Evolutionary conservation across 805 yeast genomes (phyloP).

Genomic region (Candida tibetensis): DNA sequence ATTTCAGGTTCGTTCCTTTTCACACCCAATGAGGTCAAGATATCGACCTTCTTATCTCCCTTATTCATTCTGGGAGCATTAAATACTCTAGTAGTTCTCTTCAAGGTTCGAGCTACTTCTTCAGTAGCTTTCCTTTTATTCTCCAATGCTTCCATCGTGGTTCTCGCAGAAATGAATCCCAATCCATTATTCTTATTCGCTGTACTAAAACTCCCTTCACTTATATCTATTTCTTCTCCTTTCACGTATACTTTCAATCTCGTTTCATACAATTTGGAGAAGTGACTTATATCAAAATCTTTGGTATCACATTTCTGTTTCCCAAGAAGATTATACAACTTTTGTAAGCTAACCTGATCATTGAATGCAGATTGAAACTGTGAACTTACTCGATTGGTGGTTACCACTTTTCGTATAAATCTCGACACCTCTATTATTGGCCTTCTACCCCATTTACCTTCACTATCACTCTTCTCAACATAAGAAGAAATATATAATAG

Average conservation of each 20-base stretch:
- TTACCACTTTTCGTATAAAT: constrained; percentile 19
- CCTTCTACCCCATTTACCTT: constrained; percentile 19
- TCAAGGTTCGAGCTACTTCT: constrained; percentile 1
- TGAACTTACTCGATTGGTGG: constrained; percentile 6
- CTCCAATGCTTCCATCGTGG: constrained; percentile 11
- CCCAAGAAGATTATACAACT: constrained; percentile 18
- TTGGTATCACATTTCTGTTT: neutral
- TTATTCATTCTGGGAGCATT: constrained; percentile 2
- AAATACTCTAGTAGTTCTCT: constrained; percentile 5
- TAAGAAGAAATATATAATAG: constrained; percentile 46
- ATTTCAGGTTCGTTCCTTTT: neutral
- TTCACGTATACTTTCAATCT: constrained; percentile 11
- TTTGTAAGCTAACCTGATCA: constrained; percentile 11
- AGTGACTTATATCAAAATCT: constrained; percentile 11
- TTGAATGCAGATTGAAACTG: constrained; percentile 18
- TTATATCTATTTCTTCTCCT: constrained; percentile 9
- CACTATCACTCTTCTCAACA: constrained; percentile 10
- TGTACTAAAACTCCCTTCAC: constrained; percentile 5
- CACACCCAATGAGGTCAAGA: neutral
- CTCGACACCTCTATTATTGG: constrained; percentile 25
- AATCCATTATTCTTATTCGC: constrained; percentile 8
- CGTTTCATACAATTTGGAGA: constrained; percentile 12
- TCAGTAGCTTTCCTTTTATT: constrained; percentile 1
- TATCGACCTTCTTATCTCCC: neutral
- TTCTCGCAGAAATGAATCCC: constrained; percentile 4